A percentile compares a stretch with the other conserved stretches of the same genome.
Conservation (phyloP, 169 alveolate species). For the Babesia gibsoni region DNA sequence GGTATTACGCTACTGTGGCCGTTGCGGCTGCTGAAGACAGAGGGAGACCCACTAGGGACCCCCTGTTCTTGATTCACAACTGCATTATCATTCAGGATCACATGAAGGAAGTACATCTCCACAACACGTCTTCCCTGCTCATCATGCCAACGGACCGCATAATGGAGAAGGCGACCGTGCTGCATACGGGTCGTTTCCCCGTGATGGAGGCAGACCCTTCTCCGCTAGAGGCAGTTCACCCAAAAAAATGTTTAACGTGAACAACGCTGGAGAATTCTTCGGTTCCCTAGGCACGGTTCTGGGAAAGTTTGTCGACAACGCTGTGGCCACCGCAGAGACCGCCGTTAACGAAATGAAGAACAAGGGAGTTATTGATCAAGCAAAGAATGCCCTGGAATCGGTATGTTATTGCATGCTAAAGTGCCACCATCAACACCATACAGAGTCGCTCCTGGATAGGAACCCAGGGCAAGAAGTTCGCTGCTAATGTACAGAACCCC, state of each 20-base stretch:
- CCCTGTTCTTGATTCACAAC: too few species aligned
- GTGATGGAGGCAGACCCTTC: constrained; percentile 2
- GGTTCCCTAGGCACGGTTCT: constrained; percentile 25
- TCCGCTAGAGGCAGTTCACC: too few species aligned
- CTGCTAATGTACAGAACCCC: constrained; percentile 56
- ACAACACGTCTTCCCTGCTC: too few species aligned
- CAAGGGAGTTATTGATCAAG: constrained; percentile 49
- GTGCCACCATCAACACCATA: not conserved
- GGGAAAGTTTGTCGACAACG: constrained; percentile 51
- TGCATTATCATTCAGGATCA: too few species aligned
- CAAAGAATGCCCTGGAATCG: constrained; percentile 49
- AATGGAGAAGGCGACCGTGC: too few species aligned
- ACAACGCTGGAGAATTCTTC: constrained; percentile 52
- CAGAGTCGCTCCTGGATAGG: constrained; percentile 51
- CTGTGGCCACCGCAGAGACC: constrained; percentile 39
- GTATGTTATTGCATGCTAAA: not conserved
- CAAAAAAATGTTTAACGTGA: too few species aligned
- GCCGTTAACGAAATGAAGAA: constrained; percentile 50
- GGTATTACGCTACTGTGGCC: not conserved
- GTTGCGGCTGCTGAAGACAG: not conserved
- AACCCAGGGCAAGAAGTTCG: constrained; percentile 46
- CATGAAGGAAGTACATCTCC: too few species aligned
- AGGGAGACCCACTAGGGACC: too few species aligned
- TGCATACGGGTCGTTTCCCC: too few species aligned
- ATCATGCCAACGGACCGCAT: too few species aligned